Evolutionary conservation across 2,329 filamentous ascomycete species (phyloP).

Genomic region (Falciphora oryzae): DNA sequence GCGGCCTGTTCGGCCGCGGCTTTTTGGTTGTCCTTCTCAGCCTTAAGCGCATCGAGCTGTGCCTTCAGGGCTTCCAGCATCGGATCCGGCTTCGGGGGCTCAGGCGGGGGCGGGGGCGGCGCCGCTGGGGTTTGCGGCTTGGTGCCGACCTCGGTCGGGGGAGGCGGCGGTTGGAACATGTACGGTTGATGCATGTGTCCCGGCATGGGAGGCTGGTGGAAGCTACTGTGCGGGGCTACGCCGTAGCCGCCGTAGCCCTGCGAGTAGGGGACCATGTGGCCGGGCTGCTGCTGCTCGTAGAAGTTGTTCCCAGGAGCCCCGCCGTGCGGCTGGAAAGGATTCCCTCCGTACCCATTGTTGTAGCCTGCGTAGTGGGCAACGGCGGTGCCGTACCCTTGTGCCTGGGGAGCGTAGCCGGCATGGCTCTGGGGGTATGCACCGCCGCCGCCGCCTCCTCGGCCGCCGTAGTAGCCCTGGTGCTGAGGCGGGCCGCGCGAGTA

Average conservation of each 20-base stretch:
- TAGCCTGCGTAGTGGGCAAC: slow-evolving; percentile 41
- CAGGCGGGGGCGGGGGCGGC: slow-evolving; percentile 27
- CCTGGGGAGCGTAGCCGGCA: slow-evolving; percentile 35
- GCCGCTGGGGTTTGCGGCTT: slow-evolving; percentile 33
- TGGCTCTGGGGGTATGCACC: slow-evolving; percentile 42
- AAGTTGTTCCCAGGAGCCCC: slow-evolving; percentile 36
- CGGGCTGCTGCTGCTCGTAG: slow-evolving; percentile 32
- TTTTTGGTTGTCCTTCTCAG: not conserved
- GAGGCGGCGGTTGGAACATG: slow-evolving; percentile 36
- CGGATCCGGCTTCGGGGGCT: not conserved
- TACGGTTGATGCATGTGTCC: slow-evolving; percentile 31
- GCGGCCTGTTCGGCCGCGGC: not conserved
- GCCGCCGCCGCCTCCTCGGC: slow-evolving; percentile 17
- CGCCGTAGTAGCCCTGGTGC: slow-evolving; percentile 23
- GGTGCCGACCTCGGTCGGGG: slow-evolving; percentile 35
- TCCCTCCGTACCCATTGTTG: slow-evolving; percentile 28
- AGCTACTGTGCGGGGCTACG: not conserved
- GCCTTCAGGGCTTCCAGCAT: not conserved
- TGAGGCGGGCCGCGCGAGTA: slow-evolving; percentile 24
- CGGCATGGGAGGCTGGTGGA: slow-evolving; percentile 17
- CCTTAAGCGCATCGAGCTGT: not conserved
- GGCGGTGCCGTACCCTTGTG: slow-evolving; percentile 16
- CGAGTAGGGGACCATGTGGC: slow-evolving; percentile 47
- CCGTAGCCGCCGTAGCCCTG: slow-evolving; percentile 26
- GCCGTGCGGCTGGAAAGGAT: slow-evolving; percentile 38